Conservation (phyloP, 75 land plant genomes). For the Adiantum capillusveneris region DNA sequence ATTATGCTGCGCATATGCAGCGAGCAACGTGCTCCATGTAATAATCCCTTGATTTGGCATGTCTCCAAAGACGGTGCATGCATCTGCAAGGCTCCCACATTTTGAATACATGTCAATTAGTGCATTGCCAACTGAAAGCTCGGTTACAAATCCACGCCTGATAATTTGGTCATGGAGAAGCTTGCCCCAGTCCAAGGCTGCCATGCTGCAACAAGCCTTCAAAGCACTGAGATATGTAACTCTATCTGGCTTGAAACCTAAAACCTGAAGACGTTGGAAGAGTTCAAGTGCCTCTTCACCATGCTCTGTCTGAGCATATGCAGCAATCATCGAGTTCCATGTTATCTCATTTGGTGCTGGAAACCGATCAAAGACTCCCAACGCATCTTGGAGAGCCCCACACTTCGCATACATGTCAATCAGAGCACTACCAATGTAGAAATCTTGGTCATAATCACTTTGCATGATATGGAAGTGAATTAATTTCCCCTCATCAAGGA, state of each 20-base stretch:
- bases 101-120: conserved; percentile 51
- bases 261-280: conserved; percentile 31
- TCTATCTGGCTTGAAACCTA: conserved; percentile 33
- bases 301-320: conserved; percentile 29
- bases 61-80: conserved; percentile 32
- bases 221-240: conserved; percentile 35
- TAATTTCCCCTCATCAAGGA: conserved; percentile 21
- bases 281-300: conserved; percentile 25
- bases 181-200: conserved; percentile 19
- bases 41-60: conserved; percentile 12
- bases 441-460: conserved; percentile 12
- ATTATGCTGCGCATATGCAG: conserved; percentile 20
- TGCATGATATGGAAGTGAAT: conserved; percentile 23
- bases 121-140: conserved; percentile 36
- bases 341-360: conserved; percentile 36
- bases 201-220: conserved; percentile 35
- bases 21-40: conserved; percentile 16
- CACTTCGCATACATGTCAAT: conserved; percentile 45
- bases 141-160: conserved; percentile 21
- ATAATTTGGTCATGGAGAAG: conserved; percentile 42
- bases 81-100: conserved; percentile 27
- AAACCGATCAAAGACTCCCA: conserved; percentile 41
- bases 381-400: conserved; percentile 30
- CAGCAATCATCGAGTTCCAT: conserved; percentile 61
- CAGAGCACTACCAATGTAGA: conserved; percentile 24